Percentiles rank a stretch among this genome's conserved stretches.
These are phyloP conservation scores for Acanthamoeba lenticulata DNA, from an alignment of 208 protist species.

Conservation along the genomic window DNA sequence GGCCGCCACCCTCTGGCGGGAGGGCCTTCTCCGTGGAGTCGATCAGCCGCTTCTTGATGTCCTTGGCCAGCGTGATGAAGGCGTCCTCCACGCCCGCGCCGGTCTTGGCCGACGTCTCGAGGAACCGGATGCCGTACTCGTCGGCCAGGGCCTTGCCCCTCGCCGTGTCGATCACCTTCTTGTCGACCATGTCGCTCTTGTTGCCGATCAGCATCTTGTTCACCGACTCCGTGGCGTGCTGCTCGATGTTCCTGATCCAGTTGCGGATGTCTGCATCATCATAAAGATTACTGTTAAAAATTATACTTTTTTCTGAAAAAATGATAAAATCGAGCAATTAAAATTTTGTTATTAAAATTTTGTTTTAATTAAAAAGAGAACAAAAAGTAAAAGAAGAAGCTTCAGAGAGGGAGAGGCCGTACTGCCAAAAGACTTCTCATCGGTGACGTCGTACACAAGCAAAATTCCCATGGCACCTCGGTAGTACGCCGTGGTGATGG, in stretches of 20 bases:
- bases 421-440: constrained; percentile 85
- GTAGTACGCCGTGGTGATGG: constrained; percentile 88
- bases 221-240: constrained; percentile 91
- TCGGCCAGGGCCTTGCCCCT: constrained; percentile 85
- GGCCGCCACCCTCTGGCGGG: neutral
- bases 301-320: too few relatives aligned
- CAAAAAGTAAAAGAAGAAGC: neutral
- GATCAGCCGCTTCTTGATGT: constrained; percentile 83
- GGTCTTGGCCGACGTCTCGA: constrained; percentile 86
- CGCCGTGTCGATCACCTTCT: constrained; percentile 74
- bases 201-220: constrained; percentile 94
- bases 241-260: constrained; percentile 93
- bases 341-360: too few relatives aligned
- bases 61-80: constrained; percentile 87
- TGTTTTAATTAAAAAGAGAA: too few relatives aligned
- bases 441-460: constrained; percentile 92
- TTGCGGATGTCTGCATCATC: constrained; percentile 86
- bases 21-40: constrained; percentile 32
- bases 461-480: constrained; percentile 94
- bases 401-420: neutral
- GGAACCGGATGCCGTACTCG: constrained; percentile 87
- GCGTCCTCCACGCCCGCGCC: constrained; percentile 87
- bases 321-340: too few relatives aligned
- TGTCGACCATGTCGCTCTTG: constrained; percentile 90
- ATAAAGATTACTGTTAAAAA: neutral